Base-by-base conservation (phyloP, 108 stramenopile species). In the Stephanodiscus triporus region DNA sequence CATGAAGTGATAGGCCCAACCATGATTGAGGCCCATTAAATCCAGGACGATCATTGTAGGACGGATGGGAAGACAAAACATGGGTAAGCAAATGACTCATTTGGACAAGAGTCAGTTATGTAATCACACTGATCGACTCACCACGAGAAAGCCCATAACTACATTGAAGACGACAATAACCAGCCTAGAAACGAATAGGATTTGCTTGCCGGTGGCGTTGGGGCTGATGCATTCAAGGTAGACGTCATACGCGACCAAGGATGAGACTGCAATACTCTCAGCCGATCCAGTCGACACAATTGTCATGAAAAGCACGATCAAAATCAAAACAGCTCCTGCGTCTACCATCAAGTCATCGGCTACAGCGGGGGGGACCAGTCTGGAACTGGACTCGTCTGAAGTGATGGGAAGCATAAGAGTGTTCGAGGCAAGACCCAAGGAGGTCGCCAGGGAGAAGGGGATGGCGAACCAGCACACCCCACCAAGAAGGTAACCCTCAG, bases 271-370 rank as follows among this genome's bases (percentile, higher is more conserved):
- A 67, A 97, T 97, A 40, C 89, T 85, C 76, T 97, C 96, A 19
- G 93, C 92, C 48, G 91, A 89, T 40, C 96, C 96, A 24, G 93
- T 94, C 17, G 96, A 94, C 68, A 93, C 90, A 73, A 97, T 93
- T n/a, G 96, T 94, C 96, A 97, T 97, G 87, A 95, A 97, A 66
- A 97, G 87, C 96, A 97, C 95, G 80, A 95, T 79, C 53, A 93
- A 68, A 63, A 97, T 88, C 32, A 91, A 70, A 38, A 78, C 83
- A 14, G 89, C 66, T 32, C 96, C 57, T n/a, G n/a, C n/a, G n/a
- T n/a, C n/a, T n/a, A n/a, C n/a, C n/a, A n/a, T n/a, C n/a, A n/a
- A n/a, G n/a, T n/a, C n/a, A n/a, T n/a, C n/a, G n/a, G n/a, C n/a
- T n/a, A n/a, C n/a, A n/a, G n/a, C n/a, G n/a, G n/a, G n/a, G n/a